Evolutionary conservation across 805 yeast genomes (phyloP).

Genomic region (Candida pini): DNA sequence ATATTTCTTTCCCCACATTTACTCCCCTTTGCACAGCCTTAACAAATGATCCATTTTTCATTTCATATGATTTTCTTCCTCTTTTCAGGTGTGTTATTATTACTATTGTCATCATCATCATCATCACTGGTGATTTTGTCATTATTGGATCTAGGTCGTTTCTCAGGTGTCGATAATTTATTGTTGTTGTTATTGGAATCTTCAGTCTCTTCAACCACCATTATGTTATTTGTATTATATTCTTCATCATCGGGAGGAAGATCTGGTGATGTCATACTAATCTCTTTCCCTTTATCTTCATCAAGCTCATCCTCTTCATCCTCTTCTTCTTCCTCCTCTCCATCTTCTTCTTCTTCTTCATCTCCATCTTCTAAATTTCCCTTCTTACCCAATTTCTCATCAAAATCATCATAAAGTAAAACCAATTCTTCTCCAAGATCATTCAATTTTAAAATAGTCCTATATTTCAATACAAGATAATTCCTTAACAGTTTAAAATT

Average conservation of each 20-base stretch:
- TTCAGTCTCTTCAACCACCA: slow-evolving; percentile 1
- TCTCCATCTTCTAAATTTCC: slow-evolving; percentile 1
- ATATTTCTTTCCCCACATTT: no score
- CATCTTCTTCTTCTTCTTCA: neutral
- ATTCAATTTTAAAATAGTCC: slow-evolving; percentile 10
- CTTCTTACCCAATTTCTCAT: slow-evolving; percentile 3
- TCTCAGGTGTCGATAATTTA: slow-evolving; percentile 5
- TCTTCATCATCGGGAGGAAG: slow-evolving; percentile 11
- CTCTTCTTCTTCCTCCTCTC: slow-evolving; percentile 25
- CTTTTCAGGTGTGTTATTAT: slow-evolving; percentile 13
- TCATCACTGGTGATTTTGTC: slow-evolving; percentile 1
- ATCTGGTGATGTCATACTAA: slow-evolving; percentile 17
- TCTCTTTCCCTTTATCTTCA: slow-evolving; percentile 13
- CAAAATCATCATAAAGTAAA: slow-evolving; percentile 1
- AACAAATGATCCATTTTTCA: no score
- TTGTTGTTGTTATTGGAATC: neutral
- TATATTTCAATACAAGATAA: slow-evolving; percentile 17
- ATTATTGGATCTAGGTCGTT: slow-evolving; percentile 7
- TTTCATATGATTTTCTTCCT: slow-evolving; percentile 18
- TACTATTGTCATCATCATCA: slow-evolving; percentile 3
- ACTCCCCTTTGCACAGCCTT: no score
- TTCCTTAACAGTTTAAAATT: slow-evolving; percentile 18
- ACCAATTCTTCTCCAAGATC: slow-evolving; percentile 19
- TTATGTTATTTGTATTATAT: slow-evolving; percentile 1
- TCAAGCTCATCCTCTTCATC: slow-evolving; percentile 27